Evolutionary conservation across 2,329 filamentous ascomycete species (phyloP).

Genomic region (Calonectria fujianensis): DNA sequence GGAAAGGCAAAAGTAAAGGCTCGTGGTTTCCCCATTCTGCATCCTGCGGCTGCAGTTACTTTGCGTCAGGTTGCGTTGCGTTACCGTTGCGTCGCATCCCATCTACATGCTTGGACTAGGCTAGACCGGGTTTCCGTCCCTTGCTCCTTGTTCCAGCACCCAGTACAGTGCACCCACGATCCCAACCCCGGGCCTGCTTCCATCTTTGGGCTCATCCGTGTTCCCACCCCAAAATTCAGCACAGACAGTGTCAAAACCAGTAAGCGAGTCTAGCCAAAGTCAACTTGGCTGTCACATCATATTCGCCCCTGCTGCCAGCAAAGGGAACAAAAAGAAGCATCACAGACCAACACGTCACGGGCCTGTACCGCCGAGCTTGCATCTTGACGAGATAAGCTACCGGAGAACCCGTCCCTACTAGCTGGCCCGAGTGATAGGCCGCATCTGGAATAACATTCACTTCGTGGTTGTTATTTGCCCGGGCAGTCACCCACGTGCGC

Average conservation of each 20-base stretch:
- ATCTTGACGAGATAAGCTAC: slow-evolving; percentile 25
- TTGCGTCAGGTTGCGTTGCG: slow-evolving; percentile 31
- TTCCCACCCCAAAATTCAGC: slow-evolving; percentile 31
- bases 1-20: slow-evolving; percentile 25
- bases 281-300: slow-evolving; percentile 27
- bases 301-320: slow-evolving; percentile 15
- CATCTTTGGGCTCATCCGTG: slow-evolving; percentile 32
- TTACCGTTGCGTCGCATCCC: slow-evolving; percentile 32
- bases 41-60: slow-evolving; percentile 36
- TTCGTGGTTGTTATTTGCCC: slow-evolving; percentile 38
- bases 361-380: neutral
- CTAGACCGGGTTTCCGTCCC: slow-evolving; percentile 22
- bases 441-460: slow-evolving; percentile 34
- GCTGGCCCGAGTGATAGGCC: slow-evolving; percentile 38
- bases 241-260: slow-evolving; percentile 23
- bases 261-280: slow-evolving; percentile 30
- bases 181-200: slow-evolving; percentile 33
- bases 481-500: slow-evolving; percentile 51
- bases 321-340: slow-evolving; percentile 13
- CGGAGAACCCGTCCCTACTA: slow-evolving; percentile 4
- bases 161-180: slow-evolving; percentile 10
- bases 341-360: neutral
- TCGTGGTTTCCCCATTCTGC: slow-evolving; percentile 37
- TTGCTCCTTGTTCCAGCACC: slow-evolving; percentile 7
- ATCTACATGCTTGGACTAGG: slow-evolving; percentile 29